These are phyloP conservation scores for Geotrichum macrosporum DNA, from an alignment of 1,139 yeast genomes.

Conservation along the genomic window DNA sequence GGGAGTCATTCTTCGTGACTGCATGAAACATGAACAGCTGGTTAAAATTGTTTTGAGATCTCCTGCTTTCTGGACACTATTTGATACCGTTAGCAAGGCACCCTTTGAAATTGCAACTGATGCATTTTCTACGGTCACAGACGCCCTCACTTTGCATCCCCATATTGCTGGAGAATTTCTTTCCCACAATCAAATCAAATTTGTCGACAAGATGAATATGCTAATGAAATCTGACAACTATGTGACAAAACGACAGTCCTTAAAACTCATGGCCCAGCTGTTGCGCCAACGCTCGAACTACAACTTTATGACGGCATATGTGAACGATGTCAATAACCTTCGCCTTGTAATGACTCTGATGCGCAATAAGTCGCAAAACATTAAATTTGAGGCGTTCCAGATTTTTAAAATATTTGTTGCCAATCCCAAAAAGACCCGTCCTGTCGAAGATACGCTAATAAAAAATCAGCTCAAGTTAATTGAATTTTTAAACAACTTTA, in stretches of 20 bases:
- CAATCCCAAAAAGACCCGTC: slow-evolving; percentile 82
- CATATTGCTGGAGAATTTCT: slow-evolving; percentile 64
- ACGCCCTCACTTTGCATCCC: slow-evolving; percentile 60
- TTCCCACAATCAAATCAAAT: slow-evolving; percentile 41
- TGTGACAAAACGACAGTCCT: slow-evolving; percentile 88
- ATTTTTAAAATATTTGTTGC: slow-evolving; percentile 90
- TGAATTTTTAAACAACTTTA: slow-evolving; percentile 60
- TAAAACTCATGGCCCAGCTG: slow-evolving; percentile 69
- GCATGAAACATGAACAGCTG: slow-evolving; percentile 72
- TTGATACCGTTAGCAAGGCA: slow-evolving; percentile 53
- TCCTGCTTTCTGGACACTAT: slow-evolving; percentile 72
- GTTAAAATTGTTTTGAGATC: slow-evolving; percentile 54
- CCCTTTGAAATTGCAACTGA: slow-evolving; percentile 23
- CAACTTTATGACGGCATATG: slow-evolving; percentile 67
- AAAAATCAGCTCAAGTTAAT: slow-evolving; percentile 78
- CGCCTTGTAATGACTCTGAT: slow-evolving; percentile 80
- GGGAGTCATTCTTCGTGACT: slow-evolving; percentile 80
- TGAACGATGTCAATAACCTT: slow-evolving; percentile 74
- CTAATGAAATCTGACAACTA: slow-evolving; percentile 74
- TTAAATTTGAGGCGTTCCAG: slow-evolving; percentile 87
- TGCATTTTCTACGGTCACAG: slow-evolving; percentile 63
- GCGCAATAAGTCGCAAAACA: slow-evolving; percentile 82
- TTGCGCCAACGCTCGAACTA: slow-evolving; percentile 73
- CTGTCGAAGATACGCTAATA: slow-evolving; percentile 71
- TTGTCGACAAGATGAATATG: slow-evolving; percentile 59